A percentile compares a stretch with the other conserved stretches of the same genome.
phyloP scores from a whole-genome alignment of 2,329 filamentous ascomycete species.

The Fusarium abutilonis region DNA sequence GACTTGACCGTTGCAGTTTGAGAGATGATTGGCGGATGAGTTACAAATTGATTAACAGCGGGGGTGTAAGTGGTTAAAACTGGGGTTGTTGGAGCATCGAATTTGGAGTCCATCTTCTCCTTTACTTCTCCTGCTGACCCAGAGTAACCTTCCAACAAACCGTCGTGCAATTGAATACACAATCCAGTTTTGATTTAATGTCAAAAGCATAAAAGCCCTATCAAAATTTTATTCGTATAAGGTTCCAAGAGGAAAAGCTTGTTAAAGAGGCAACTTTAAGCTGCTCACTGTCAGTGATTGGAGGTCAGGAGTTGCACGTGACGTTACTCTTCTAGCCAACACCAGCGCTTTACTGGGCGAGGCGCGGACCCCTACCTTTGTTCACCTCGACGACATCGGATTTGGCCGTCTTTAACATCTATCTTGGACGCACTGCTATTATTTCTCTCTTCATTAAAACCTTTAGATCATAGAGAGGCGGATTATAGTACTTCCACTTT shows the following conservation, averaged over 20 bases:
- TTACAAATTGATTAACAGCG: background rate
- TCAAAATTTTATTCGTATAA: background rate
- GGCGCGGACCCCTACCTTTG: slow-evolving; percentile 19
- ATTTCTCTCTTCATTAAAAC: background rate
- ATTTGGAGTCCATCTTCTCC: background rate
- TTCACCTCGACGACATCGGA: slow-evolving; percentile 22
- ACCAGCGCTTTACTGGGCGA: slow-evolving; percentile 8
- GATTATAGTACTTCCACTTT: background rate
- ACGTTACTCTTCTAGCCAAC: slow-evolving; percentile 11
- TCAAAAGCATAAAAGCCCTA: too few relatives aligned
- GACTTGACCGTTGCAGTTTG: slow-evolving; percentile 2
- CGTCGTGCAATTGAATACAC: background rate
- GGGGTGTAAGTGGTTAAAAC: slow-evolving; percentile 18
- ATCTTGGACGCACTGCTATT: background rate
- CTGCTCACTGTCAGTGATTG: slow-evolving; percentile 7
- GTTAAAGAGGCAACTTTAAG: background rate
- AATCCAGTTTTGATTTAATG: background rate
- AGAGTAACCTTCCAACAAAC: background rate
- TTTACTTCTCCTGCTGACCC: background rate
- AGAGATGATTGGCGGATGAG: slow-evolving; percentile 9
- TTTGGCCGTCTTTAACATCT: slow-evolving; percentile 8
- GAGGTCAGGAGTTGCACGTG: slow-evolving; percentile 32
- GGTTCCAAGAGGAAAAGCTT: background rate
- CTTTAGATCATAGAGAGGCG: background rate
- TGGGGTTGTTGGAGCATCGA: background rate